Evolutionary conservation across 495 filamentous ascomycete species (phyloP).

Genomic region (Pyrenula massariospora): DNA sequence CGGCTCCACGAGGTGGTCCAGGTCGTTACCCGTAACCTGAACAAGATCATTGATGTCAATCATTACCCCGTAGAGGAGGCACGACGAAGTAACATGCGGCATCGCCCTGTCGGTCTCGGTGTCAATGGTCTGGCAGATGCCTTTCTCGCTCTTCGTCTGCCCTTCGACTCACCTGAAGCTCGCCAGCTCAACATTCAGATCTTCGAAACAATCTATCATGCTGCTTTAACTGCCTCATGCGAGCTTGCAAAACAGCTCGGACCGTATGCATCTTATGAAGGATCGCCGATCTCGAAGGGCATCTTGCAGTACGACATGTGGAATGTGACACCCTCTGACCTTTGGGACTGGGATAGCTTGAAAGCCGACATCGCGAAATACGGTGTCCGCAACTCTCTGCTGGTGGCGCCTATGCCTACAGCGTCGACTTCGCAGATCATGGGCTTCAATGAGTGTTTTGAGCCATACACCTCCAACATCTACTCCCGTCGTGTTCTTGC

Average conservation of each 20-base stretch:
- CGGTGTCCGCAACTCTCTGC: constrained; percentile 86
- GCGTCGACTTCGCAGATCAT: constrained; percentile 93
- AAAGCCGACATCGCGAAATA: constrained; percentile 85
- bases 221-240: constrained; percentile 77
- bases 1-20: constrained; percentile 89
- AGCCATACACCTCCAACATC: constrained; percentile 99
- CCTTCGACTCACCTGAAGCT: constrained; percentile 91
- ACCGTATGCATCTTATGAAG: constrained; percentile 79
- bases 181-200: constrained; percentile 93
- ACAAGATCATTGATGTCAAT: constrained; percentile 96
- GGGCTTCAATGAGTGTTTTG: constrained; percentile 98
- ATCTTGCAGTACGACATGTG: constrained; percentile 99
- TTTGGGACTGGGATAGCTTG: constrained; percentile 91
- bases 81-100: constrained; percentile 87
- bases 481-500: constrained; percentile 97
- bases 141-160: constrained; percentile 91
- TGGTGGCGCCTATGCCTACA: constrained; percentile 96
- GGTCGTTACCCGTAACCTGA: constrained; percentile 83
- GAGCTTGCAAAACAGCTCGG: constrained; percentile 75
- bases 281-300: constrained; percentile 88
- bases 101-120: constrained; percentile 88
- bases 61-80: constrained; percentile 93
- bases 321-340: constrained; percentile 80
- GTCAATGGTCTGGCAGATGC: constrained; percentile 98
- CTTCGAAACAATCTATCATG: constrained; percentile 99